These are phyloP conservation scores for Yamadazyma phyllophila DNA, from an alignment of 805 yeast genomes.

Conservation along the genomic window DNA sequence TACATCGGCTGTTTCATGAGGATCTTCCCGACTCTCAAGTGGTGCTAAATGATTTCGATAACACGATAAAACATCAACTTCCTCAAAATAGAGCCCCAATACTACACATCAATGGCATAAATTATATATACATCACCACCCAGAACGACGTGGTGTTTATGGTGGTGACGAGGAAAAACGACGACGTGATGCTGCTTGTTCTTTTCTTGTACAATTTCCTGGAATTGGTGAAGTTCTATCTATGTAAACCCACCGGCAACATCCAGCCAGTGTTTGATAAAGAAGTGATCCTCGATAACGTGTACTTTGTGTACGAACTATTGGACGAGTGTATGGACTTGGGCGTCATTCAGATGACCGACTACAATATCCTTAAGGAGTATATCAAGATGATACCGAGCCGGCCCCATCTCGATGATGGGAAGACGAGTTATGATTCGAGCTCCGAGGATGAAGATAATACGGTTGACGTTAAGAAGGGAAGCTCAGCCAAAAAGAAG, in stretches of 20 bases:
- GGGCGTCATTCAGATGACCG: slow-evolving; percentile 85
- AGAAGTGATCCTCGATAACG: slow-evolving; percentile 69
- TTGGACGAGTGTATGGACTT: slow-evolving; percentile 87
- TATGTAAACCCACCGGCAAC: slow-evolving; percentile 11
- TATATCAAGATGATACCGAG: slow-evolving; percentile 61
- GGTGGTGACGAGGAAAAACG: slow-evolving; percentile 43
- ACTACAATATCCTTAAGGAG: slow-evolving; percentile 72
- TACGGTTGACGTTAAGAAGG: slow-evolving; percentile 8
- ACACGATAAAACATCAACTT: slow-evolving; percentile 17
- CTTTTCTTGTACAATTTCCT: slow-evolving; percentile 49
- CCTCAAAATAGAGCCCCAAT: slow-evolving; percentile 40
- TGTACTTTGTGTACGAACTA: slow-evolving; percentile 73
- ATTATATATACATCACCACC: slow-evolving; percentile 50
- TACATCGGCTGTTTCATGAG: slow-evolving; percentile 34
- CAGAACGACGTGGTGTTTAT: slow-evolving; percentile 45
- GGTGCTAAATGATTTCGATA: slow-evolving; percentile 26
- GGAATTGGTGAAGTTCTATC: slow-evolving; percentile 27
- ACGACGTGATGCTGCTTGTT: slow-evolving; percentile 57
- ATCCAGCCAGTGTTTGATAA: slow-evolving; percentile 37
- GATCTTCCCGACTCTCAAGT: slow-evolving; percentile 24
- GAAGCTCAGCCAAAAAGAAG: slow-evolving; percentile 8
- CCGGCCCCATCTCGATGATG: slow-evolving; percentile 17
- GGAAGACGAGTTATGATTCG: slow-evolving; percentile 5
- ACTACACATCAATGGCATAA: slow-evolving; percentile 46
- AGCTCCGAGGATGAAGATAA: slow-evolving; percentile 3